These are phyloP conservation scores for Annulohypoxylon moriforme DNA, from an alignment of 495 filamentous ascomycete genomes.

Conservation along the genomic window DNA sequence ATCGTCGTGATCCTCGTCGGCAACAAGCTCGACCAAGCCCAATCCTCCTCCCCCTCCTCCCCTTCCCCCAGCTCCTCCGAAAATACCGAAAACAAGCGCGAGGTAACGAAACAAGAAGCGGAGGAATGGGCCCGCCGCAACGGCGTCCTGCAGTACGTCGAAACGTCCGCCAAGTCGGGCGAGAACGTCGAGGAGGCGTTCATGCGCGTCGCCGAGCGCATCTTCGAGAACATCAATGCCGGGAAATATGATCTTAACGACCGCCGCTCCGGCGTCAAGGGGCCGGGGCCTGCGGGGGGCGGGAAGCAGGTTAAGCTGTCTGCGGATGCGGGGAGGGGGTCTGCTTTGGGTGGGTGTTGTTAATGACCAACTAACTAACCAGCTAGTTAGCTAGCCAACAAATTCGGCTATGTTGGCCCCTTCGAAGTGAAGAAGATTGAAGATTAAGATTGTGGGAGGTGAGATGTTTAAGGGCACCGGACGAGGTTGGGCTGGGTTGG, in stretches of 20 bases:
- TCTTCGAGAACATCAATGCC: constrained; percentile 93
- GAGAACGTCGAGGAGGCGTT: constrained; percentile 94
- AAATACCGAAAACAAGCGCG: constrained; percentile 70
- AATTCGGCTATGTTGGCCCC: not conserved
- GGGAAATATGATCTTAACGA: constrained; percentile 96
- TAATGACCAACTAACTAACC: constrained; percentile 14
- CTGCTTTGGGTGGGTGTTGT: constrained; percentile 45
- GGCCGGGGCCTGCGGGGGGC: constrained; percentile 55
- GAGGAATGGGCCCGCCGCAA: constrained; percentile 87
- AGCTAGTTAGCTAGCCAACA: not conserved
- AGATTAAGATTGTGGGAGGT: not conserved
- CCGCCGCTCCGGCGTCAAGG: constrained; percentile 90
- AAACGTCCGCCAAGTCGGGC: constrained; percentile 95
- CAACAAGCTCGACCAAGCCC: constrained; percentile 88
- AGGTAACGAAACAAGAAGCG: constrained; percentile 82
- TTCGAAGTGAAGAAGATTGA: not conserved
- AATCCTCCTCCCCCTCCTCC: no score
- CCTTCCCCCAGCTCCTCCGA: no score
- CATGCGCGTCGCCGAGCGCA: constrained; percentile 89
- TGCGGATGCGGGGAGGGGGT: constrained; percentile 49
- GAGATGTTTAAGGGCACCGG: not conserved
- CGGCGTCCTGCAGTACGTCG: constrained; percentile 87
- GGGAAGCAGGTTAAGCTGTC: constrained; percentile 62
- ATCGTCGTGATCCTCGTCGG: constrained; percentile 95
- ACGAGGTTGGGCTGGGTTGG: not conserved